These are phyloP conservation scores for Rhodotorula sp. DNA, from an alignment of 1,284 basidiomycete species.

Conservation along the genomic window DNA sequence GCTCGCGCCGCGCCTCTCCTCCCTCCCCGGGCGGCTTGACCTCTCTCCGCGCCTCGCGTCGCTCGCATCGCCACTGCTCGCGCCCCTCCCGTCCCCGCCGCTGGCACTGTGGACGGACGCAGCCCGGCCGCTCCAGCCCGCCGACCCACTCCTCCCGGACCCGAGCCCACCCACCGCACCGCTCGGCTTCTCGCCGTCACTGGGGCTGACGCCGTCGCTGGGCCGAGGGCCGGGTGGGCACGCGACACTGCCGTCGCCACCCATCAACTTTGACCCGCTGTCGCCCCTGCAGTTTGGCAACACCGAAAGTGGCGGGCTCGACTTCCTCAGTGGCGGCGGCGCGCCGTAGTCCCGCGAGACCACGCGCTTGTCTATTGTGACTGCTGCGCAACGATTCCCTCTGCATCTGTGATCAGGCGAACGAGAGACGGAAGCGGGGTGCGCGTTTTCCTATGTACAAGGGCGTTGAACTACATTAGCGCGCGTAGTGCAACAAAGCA, in stretches of 20 bases:
- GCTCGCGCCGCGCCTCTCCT: slow-evolving; percentile 11
- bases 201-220: neutral
- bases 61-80: neutral
- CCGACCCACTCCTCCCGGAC: neutral
- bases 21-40: neutral
- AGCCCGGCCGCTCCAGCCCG: neutral
- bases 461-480: no score
- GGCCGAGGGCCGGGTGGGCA: neutral
- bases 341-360: no score
- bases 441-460: no score
- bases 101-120: neutral
- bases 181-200: neutral
- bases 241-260: neutral
- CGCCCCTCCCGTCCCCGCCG: neutral
- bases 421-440: no score
- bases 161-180: neutral
- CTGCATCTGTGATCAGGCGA: no score
- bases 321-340: neutral
- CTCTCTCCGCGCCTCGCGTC: neutral
- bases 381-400: no score
- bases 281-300: neutral
- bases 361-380: no score
- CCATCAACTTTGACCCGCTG: neutral
- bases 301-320: neutral
- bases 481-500: no score